Evolutionary conservation across 1,139 yeast genomes (phyloP), one percentile per base, ranked within the genome.

Genomic region (Yueomyces sp.): DNA sequence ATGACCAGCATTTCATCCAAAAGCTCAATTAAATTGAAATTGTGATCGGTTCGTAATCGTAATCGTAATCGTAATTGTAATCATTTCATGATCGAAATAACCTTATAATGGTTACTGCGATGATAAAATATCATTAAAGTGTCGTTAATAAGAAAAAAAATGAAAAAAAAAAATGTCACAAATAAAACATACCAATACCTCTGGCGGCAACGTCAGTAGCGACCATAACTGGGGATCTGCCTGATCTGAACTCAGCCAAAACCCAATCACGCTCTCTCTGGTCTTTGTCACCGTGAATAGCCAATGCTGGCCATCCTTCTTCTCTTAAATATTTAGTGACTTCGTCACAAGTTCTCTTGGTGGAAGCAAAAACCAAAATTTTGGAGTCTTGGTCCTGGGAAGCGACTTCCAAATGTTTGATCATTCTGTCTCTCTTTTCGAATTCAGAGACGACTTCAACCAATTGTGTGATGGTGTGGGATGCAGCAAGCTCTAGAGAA

Each of bases 181-280:
- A 47, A 47, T 52, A 53, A 50, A 49, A 84, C 97, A 70, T 86
- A 87, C 96, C 98, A 74, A 91, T 89, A 79, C 98, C 98, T 77
- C 98, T 86, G 54, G 98, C 96, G 49, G 98, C 98, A 66, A 91
- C 98, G 68, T 91, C 98, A 54, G 98, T 91, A 50, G 98, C 98
- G 64, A 89, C 96, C 97, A 91, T 87, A 61, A 91, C 82, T 52
- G 96, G 96, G 45, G 94, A 79, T 64, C 81, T 82, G 55, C 97
- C 97, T 48, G 78, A 64, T 74, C 82, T 84, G 73, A 91, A 91
- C 68, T 91, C 96, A 54, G 72, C 75, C 67, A 91, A 73, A 54
- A 91, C 98, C 97, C 97, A 91, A 69, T 91, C 98, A 75, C 98
- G 89, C 70, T 91, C 98, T 63, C 80, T 77, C 72, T 91, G 98